Evolutionary conservation across 1,284 basidiomycete genomes (phyloP), one percentile per base, ranked within the genome.

Genomic region (Mycena sp.): DNA sequence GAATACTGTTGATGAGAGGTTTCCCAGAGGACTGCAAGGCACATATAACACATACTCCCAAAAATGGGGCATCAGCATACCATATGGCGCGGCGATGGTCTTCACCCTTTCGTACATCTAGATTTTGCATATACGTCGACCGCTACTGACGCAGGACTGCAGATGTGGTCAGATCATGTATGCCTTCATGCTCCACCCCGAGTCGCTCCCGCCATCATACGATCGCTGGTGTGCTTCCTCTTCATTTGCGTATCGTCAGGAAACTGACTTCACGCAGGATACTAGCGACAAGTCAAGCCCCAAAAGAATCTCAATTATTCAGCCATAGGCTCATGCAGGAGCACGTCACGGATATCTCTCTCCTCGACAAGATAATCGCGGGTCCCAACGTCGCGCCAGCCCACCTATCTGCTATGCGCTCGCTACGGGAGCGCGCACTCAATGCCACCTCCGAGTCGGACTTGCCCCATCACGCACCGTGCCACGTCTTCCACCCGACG

Each of bases 121-220:
- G 10, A 16, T 46, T 25, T 16, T 10, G 6, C 3, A 32, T 43
- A 35, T 23, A 58, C 4, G 14, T 9, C 30, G 12, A 19, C 23
- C 17, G n/a, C n/a, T n/a, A n/a, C 52, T 21, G 16, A 44, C 41
- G 35, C 37, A 11, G n/a, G 32, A 12, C 12, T n/a, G n/a, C 44
- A 91, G 89, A 19, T 97, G 91, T 71, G 91, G 90, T 9, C 95
- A 98, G 77, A 97, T 98, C 74, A 85, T 96, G 79, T 96, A 94
- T 74, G 89, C 85, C 0, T 95, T 91, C 78, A 81, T 97, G 28
- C 76, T 94, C 29, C 83, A 91, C 26, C 95, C 94, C 9, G 94
- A 96, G 63, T 93, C 94, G 0, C 87, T 97, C 26, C 90, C 93
- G 6, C 79, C 80, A 40, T 92, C 91, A 19, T 97, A 97, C 71